Evolutionary conservation across 2,329 filamentous ascomycete genomes (phyloP), one percentile per base, ranked within the genome.

Genomic region (Fusarium begoniae): DNA sequence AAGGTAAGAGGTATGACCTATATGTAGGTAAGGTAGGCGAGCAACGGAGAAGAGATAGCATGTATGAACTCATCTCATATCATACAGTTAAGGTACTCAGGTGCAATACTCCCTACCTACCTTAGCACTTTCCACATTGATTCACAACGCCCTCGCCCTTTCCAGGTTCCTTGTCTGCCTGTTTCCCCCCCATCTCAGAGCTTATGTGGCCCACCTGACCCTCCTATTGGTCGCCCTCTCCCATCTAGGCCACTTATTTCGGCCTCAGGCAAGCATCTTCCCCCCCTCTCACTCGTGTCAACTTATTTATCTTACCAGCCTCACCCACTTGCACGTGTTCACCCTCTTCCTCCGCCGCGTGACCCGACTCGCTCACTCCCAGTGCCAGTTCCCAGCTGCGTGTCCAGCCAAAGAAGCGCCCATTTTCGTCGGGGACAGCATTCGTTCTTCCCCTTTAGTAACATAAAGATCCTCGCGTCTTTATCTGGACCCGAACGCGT

Each of bases 301-400:
- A 70, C 41, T 72, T 81, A 81, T 81, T 81, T 81, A 82, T 81
- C 77, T 76, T 76, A 72, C 75, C 79, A 78, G 74, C 79, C 79
- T 79, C 80, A 80, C 80, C 78, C 79, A 80, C 77, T 80, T 82
- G 81, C 82, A 83, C 82, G 82, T 83, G 82, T 81, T 83, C 78
- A 78, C 77, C 77, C 77, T 79, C 76, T 79, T 81, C 76, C 75
- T 75, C 78, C 75, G 77, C 82, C 82, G 81, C 82, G 82, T 84
- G 82, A 84, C 81, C 80, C 77, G 79, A 76, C 73, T 79, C 76
- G 66, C 70, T 74, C 67, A 65, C 65, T 75, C 72, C 72, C 67
- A 67, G 70, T 72, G 66, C 38, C 67, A 69, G 70, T 72, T 63
- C 60, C 66, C 66, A 77, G 72, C 54, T 69, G 62, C 40, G 57